phyloP scores from a whole-genome alignment of 2,329 filamentous ascomycete species.

The Pseudocercospora crystallina region DNA sequence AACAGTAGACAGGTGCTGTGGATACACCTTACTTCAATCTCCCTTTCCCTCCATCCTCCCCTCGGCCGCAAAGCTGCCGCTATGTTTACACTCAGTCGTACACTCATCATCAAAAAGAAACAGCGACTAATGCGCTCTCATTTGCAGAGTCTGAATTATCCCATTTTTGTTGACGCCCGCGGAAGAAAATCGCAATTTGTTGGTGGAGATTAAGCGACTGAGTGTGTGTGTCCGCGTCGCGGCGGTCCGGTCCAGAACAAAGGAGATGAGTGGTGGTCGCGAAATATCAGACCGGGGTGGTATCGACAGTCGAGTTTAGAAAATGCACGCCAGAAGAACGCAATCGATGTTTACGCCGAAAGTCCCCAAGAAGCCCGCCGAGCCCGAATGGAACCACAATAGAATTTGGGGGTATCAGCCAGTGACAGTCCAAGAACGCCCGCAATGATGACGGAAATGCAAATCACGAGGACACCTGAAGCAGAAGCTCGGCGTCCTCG shows the following conservation, averaged over 20 bases:
- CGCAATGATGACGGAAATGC: slow-evolving; percentile 23
- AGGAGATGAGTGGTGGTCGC: slow-evolving; percentile 17
- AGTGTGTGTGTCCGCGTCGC: slow-evolving; percentile 11
- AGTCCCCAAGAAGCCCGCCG: slow-evolving; percentile 17
- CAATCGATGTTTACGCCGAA: slow-evolving; percentile 16
- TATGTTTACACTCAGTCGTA: slow-evolving; percentile 21
- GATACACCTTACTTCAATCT: neutral
- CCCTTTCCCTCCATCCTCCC: slow-evolving; percentile 1
- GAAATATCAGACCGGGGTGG: slow-evolving; percentile 9
- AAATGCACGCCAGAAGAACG: slow-evolving; percentile 10
- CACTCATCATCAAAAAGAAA: slow-evolving; percentile 16
- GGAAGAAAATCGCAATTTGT: slow-evolving; percentile 4
- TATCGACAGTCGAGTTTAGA: slow-evolving; percentile 16
- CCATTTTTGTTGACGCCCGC: slow-evolving; percentile 15
- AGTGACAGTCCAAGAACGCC: slow-evolving; percentile 26
- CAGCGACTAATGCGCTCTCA: neutral
- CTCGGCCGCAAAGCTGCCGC: slow-evolving; percentile 11
- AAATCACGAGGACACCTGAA: neutral
- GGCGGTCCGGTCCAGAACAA: slow-evolving; percentile 18
- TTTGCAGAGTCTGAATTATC: slow-evolving; percentile 6
- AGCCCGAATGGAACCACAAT: slow-evolving; percentile 22
- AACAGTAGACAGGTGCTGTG: neutral
- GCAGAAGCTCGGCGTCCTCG: no score
- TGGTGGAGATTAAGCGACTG: slow-evolving; percentile 17
- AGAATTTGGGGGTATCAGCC: slow-evolving; percentile 25